Base-by-base conservation (phyloP, 768 basidiomycete genomes). In the Lyophyllum atratum region DNA sequence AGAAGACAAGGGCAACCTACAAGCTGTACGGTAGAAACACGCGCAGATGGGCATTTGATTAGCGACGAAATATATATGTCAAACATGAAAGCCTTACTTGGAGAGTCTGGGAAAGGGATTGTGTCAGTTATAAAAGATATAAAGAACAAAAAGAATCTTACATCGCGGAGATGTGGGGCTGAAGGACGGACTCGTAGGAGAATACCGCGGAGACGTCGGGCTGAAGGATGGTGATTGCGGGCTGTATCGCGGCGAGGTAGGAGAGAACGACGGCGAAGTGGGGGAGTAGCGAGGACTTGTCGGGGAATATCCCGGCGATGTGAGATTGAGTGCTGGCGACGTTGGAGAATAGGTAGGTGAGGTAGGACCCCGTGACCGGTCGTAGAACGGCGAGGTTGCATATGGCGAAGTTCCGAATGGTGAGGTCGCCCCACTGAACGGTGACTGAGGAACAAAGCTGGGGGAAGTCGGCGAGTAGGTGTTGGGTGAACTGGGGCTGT, bases 101-200 rank as follows among this genome's bases (percentile, higher is more conserved):
- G 91, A 47, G 90, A 93, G 72, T 92, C 90, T 91, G 63, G 26
- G n/a, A n/a, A 63, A 21, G 52, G 43, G 33, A 39, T 60, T 42
- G 37, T n/a, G 47, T 74, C 17, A 77, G 65, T 52, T 49, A 58
- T 9, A 10, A 11, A 9, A 29, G 12, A 60, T 52, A 40, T 54
- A 59, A 2, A 59, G 51, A 40, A 5, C 10, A 49, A 56, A 62
- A 46, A 49, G 43, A 62, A 44, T 78, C 88, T 76, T 76, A 91
- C 89, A 92, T 70, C 89, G 81, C 11, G 93, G 95, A n/a, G 92
- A 93, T n/a, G 92, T 87, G 22, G 93, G 93, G 61, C 90, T 93
- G 79, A 94, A 96, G 0, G 89, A 92, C 0, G 95, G 94, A 67
- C 89, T 92, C 28, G 93, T 90, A 1, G 93, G 93, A 11, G 92